Conservation (phyloP, 768 basidiomycete species). For the Lyophyllum shimeji region DNA sequence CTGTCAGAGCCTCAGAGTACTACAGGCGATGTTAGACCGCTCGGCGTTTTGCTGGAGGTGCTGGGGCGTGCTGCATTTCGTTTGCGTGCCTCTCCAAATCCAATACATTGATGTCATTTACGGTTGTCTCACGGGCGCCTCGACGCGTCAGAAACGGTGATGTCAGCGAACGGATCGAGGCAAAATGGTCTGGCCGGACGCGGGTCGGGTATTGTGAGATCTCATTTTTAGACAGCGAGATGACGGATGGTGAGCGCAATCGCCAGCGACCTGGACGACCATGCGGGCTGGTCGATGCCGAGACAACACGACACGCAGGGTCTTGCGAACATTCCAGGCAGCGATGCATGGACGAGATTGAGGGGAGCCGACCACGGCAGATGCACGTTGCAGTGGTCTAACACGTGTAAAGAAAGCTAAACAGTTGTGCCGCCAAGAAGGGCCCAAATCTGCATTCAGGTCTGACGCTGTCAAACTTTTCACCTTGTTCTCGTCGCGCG, state of each 20-base stretch:
- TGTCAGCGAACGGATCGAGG: background rate
- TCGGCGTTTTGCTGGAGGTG: too few relatives aligned
- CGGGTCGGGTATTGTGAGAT: background rate
- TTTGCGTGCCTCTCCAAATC: background rate
- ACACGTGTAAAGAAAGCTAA: conserved; percentile 11
- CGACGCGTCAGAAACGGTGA: background rate
- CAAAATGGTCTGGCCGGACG: background rate
- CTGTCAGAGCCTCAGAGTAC: background rate
- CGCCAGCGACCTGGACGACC: too few relatives aligned
- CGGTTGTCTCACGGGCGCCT: background rate
- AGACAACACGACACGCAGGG: background rate
- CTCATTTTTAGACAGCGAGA: background rate
- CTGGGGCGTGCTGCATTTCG: too few relatives aligned
- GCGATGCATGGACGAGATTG: background rate
- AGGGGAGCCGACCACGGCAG: background rate
- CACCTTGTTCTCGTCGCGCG: conserved; percentile 3
- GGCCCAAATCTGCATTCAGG: background rate
- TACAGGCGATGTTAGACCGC: background rate
- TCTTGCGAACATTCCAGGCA: background rate
- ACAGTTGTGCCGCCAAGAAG: conserved; percentile 4
- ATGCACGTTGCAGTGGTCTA: conserved; percentile 7
- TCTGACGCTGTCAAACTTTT: conserved; percentile 8
- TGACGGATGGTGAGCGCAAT: background rate
- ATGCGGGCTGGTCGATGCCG: too few relatives aligned
- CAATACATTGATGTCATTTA: background rate